A percentile compares a stretch with the other conserved stretches of the same genome.
phyloP scores from a whole-genome alignment of 1,139 yeast genomes.

The Kluyveromyces marxianus region DNA sequence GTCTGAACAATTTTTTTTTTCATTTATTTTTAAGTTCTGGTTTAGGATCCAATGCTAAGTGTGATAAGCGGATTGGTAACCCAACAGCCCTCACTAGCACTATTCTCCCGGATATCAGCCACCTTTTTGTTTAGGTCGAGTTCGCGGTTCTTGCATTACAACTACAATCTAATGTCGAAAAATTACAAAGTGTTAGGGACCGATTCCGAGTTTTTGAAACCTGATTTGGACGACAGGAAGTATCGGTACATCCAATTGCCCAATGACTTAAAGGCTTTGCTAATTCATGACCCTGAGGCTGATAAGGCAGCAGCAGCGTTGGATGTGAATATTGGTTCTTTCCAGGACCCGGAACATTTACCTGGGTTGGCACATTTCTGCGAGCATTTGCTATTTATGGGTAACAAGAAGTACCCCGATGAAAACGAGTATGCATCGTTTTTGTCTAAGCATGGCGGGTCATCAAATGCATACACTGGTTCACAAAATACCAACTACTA shows the following conservation, averaged over 20 bases:
- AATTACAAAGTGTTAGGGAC: slow-evolving; percentile 5
- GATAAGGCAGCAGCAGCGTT: slow-evolving; percentile 91
- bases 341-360: slow-evolving; percentile 63
- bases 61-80: not conserved
- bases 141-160: not conserved
- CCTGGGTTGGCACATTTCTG: slow-evolving; percentile 96
- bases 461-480: slow-evolving; percentile 80
- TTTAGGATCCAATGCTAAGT: not conserved
- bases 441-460: slow-evolving; percentile 62
- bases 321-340: slow-evolving; percentile 87
- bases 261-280: slow-evolving; percentile 64
- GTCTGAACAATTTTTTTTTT: too few relatives aligned
- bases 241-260: slow-evolving; percentile 61
- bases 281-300: slow-evolving; percentile 77
- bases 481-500: slow-evolving; percentile 85
- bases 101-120: not conserved
- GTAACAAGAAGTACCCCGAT: slow-evolving; percentile 85
- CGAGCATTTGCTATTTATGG: slow-evolving; percentile 93
- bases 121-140: not conserved
- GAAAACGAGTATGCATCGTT: slow-evolving; percentile 84
- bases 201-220: slow-evolving; percentile 37
- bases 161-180: not conserved
- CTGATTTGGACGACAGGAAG: slow-evolving; percentile 65
- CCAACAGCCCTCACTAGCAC: not conserved
- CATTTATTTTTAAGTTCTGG: too few relatives aligned